These are phyloP conservation scores for Hemerocallis citrina DNA, from an alignment of 106 monocot genomes.

Conservation along the genomic window DNA sequence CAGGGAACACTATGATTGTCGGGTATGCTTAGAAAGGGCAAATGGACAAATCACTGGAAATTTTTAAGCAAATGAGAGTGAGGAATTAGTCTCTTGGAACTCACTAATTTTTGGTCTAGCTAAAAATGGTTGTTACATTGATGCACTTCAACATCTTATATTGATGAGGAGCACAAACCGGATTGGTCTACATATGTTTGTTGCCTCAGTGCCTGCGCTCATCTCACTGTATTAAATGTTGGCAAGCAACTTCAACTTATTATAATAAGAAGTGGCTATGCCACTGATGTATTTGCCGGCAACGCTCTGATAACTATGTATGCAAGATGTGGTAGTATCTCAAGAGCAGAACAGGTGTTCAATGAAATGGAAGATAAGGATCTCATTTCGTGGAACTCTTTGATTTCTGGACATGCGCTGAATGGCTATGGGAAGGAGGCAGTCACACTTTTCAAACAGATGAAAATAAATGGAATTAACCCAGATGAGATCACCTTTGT, in stretches of 20 bases:
- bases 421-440: constrained; percentile 27
- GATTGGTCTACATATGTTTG: constrained; percentile 55
- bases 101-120: constrained; percentile 21
- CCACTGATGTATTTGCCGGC: constrained; percentile 31
- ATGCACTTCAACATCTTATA: constrained; percentile 30
- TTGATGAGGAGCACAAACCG: constrained; percentile 39
- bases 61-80: constrained; percentile 18
- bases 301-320: constrained; percentile 69
- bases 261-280: constrained; percentile 20
- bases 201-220: constrained; percentile 47
- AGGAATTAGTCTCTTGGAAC: constrained; percentile 22
- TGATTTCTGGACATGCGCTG: constrained; percentile 44
- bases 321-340: constrained; percentile 52
- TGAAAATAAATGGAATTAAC: constrained; percentile 4
- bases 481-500: constrained; percentile 39
- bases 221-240: constrained; percentile 41
- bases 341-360: constrained; percentile 27
- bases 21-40: no score
- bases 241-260: constrained; percentile 42
- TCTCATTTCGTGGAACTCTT: constrained; percentile 59
- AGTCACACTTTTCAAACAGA: constrained; percentile 18
- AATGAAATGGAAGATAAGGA: constrained; percentile 28
- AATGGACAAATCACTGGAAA: constrained; percentile 12
- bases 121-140: constrained; percentile 17
- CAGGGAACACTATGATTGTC: no score